Evolutionary conservation across 352 stramenopile genomes (phyloP).

Genomic region (Elongisporangium undulatum): DNA sequence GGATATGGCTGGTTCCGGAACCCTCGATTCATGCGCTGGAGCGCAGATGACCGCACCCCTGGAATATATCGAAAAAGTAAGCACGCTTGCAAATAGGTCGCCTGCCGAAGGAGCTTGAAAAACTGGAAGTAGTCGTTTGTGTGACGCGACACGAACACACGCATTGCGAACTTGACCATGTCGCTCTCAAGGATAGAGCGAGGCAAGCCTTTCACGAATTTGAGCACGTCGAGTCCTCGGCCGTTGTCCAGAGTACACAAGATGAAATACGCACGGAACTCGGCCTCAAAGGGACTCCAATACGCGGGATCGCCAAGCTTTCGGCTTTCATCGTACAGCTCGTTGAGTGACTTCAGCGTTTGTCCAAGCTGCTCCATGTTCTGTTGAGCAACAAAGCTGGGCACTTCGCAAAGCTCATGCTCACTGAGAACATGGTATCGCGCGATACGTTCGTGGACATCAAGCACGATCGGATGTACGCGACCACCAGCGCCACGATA

Average conservation of each 20-base stretch:
- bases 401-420: conserved; percentile 88
- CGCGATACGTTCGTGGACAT: conserved; percentile 94
- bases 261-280: conserved; percentile 85
- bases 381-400: conserved; percentile 82
- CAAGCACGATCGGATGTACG: conserved; percentile 89
- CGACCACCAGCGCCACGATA: conserved; percentile 91
- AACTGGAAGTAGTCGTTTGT: conserved; percentile 84
- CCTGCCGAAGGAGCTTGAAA: conserved; percentile 67
- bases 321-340: conserved; percentile 83
- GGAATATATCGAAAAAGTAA: conserved; percentile 80
- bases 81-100: conserved; percentile 81
- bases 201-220: conserved; percentile 80
- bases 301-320: conserved; percentile 52
- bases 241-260: conserved; percentile 83
- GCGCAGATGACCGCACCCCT: conserved; percentile 59
- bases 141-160: conserved; percentile 80
- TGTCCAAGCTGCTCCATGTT: conserved; percentile 89
- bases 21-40: conserved; percentile 79
- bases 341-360: conserved; percentile 84
- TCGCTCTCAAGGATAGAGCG: conserved; percentile 45
- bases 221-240: conserved; percentile 75
- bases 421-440: conserved; percentile 95
- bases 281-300: conserved; percentile 80
- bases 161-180: conserved; percentile 87
- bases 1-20: conserved; percentile 69